Evolutionary conservation across 352 stramenopile genomes (phyloP).

Genomic region (Globisporangium paroecandrum): DNA sequence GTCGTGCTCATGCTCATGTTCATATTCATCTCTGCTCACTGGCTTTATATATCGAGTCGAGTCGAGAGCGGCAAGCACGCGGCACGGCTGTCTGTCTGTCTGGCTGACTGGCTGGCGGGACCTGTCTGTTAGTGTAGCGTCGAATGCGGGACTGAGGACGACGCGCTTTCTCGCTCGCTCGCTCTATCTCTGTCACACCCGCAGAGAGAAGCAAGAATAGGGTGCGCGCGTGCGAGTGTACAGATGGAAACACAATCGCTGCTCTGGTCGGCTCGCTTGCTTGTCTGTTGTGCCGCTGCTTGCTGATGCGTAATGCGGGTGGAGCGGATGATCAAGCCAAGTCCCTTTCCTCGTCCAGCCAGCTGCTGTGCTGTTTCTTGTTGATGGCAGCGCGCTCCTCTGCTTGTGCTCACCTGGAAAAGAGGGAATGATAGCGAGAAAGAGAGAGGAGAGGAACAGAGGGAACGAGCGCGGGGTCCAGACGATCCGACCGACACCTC

Average conservation of each 20-base stretch:
- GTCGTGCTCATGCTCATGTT: conserved; percentile 25
- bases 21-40: conserved; percentile 16
- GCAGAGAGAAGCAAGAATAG: background rate
- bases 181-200: background rate
- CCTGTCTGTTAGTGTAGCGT: background rate
- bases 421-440: background rate
- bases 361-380: background rate
- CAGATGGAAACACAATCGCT: background rate
- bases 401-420: background rate
- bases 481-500: background rate
- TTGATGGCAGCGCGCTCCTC: background rate
- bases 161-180: background rate
- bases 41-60: background rate
- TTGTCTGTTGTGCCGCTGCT: background rate
- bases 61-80: background rate
- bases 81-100: background rate
- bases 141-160: background rate
- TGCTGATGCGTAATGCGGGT: background rate
- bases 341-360: background rate
- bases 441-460: background rate
- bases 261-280: background rate
- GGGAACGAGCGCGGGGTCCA: background rate
- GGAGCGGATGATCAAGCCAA: background rate
- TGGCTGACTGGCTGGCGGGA: background rate
- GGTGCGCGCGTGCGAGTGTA: background rate